Base-by-base conservation (phyloP, 2,329 filamentous ascomycete genomes). In the Pseudocercospora vitis region DNA sequence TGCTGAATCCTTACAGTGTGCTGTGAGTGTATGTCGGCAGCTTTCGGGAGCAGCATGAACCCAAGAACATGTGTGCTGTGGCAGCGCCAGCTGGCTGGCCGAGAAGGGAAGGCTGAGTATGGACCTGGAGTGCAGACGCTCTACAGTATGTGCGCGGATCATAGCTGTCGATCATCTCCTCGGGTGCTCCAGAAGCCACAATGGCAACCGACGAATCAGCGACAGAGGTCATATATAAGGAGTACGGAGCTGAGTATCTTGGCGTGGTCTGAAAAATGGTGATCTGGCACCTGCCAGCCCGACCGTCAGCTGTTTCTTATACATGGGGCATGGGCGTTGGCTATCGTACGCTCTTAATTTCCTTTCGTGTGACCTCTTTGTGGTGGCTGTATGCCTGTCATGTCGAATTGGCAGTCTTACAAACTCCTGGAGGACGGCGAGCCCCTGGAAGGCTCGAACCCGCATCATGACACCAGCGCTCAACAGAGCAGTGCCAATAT, bases 401-500 rank as follows among this genome's bases (percentile, higher is more conserved):
- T 64, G 58, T 48, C 56, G 42, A 51, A 47, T 16, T 50, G 48
- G 16, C 57, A 59, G 24, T 54, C 52, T 6, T 61, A 61, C 54
- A 57, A 57, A 28, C 48, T 54, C 19, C 52, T 61, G 16, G 57
- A 57, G 40, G 54, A 56, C 37, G 59, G 55, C 7, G 54, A 61
- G 23, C 49, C 55, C 21, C 39, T 28, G 16, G 53, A 51, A 18
- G 44, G 40, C 2, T 48, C 26, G 18, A 32, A 46, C 14, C 35
- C 35, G 12, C 28, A 51, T 14, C 29, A 47, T 5, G 37, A 50
- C 29, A 18, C 18, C 26, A 19, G 12, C 11, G 23, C 49, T n/a
- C 28, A 50, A 11, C 24, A 31, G 7, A 3, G 29, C 18, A 45
- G 39, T 24, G 53, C 55, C 14, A 19, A 49, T 33, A 26, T 26